These are phyloP conservation scores for Platanus orientalis DNA, from an alignment of 164 flowering plant species.

Conservation along the genomic window DNA sequence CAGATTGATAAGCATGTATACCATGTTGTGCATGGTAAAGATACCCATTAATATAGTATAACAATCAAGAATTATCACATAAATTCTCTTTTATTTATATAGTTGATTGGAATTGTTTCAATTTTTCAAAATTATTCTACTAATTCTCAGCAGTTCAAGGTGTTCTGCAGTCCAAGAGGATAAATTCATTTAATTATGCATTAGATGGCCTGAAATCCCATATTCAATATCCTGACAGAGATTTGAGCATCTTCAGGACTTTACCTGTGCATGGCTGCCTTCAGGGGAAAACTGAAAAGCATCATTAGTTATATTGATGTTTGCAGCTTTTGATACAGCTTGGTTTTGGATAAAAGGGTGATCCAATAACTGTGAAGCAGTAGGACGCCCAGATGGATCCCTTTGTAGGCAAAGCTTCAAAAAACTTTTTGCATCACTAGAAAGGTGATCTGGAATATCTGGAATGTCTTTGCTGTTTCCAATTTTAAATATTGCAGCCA, in stretches of 20 bases:
- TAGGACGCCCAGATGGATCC: slow-evolving; percentile 72
- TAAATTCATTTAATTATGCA: background rate
- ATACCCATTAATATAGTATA: no score
- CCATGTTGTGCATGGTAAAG: no score
- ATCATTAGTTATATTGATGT: slow-evolving; percentile 40
- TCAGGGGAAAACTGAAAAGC: slow-evolving; percentile 49
- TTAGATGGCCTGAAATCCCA: background rate
- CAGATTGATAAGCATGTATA: background rate
- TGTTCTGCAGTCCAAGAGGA: background rate
- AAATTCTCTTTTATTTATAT: background rate
- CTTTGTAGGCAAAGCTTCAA: slow-evolving; percentile 72
- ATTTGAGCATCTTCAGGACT: background rate
- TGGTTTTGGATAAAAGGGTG: slow-evolving; percentile 76
- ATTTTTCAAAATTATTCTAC: background rate
- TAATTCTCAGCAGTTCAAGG: background rate
- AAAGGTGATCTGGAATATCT: slow-evolving; percentile 73
- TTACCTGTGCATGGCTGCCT: slow-evolving; percentile 65
- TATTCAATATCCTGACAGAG: background rate
- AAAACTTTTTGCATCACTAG: slow-evolving; percentile 72
- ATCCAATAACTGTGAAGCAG: slow-evolving; percentile 58
- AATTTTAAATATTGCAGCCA: slow-evolving; percentile 95
- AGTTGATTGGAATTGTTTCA: background rate
- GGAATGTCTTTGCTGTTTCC: slow-evolving; percentile 94
- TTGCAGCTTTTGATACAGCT: slow-evolving; percentile 40
- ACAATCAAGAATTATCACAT: background rate